A percentile compares a stretch with the other conserved stretches of the same genome.
These are phyloP conservation scores for Colletotrichum spaethianum DNA, from an alignment of 2,329 filamentous ascomycete species.

Conservation along the genomic window DNA sequence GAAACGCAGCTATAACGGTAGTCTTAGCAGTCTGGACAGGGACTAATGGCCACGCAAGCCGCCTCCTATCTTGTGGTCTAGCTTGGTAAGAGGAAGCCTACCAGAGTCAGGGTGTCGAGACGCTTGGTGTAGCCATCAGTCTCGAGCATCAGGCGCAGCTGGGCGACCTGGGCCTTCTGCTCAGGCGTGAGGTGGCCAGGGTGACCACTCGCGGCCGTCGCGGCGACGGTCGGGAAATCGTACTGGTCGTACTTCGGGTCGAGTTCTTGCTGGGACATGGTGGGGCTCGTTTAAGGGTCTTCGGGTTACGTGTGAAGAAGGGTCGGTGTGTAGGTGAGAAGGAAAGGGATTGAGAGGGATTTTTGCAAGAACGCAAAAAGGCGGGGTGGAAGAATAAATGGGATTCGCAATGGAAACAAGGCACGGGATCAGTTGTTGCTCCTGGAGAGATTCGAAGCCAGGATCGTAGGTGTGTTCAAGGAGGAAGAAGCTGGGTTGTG, in stretches of 20 bases:
- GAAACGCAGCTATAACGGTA: conserved; percentile 79
- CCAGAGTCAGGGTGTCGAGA: conserved; percentile 92
- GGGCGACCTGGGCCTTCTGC: conserved; percentile 90
- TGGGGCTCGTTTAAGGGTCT: conserved; percentile 37
- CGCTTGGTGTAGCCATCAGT: conserved; percentile 84
- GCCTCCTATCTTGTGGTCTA: conserved; percentile 30
- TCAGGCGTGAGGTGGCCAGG: conserved; percentile 88
- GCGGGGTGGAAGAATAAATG: conserved; percentile 13
- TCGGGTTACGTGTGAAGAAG: conserved; percentile 29
- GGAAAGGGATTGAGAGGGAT: conserved; percentile 22
- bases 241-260: conserved; percentile 97
- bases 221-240: conserved; percentile 87
- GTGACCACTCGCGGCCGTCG: conserved; percentile 81
- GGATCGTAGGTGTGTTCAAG: conserved; percentile 32
- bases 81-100: conserved; percentile 58
- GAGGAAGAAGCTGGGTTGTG: conserved; percentile 35
- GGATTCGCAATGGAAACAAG: conserved; percentile 18
- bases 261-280: conserved; percentile 58
- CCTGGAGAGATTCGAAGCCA: conserved; percentile 10
- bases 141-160: conserved; percentile 90
- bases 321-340: conserved; percentile 27
- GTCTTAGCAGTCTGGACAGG: conserved; percentile 30
- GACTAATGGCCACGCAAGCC: background rate
- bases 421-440: conserved; percentile 23
- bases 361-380: conserved; percentile 17